Conservation (phyloP, 805 yeast species). For the Cyberlindnera japonica region DNA sequence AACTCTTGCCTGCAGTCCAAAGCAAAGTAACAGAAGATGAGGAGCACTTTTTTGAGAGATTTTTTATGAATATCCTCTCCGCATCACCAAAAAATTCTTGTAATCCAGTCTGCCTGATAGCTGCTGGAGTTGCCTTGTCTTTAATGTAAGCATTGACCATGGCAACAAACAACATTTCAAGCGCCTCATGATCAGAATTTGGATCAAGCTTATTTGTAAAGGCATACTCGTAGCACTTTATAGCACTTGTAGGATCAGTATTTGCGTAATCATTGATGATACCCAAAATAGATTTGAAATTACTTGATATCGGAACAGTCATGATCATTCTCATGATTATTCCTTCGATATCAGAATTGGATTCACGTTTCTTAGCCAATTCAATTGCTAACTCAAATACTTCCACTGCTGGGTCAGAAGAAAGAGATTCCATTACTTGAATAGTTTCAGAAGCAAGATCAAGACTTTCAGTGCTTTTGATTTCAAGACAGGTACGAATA, state of each 20-base stretch:
- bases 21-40: slow-evolving; percentile 34
- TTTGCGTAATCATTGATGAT: slow-evolving; percentile 29
- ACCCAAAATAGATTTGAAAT: slow-evolving; percentile 25
- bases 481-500: slow-evolving; percentile 28
- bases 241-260: slow-evolving; percentile 26
- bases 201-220: slow-evolving; percentile 32
- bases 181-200: slow-evolving; percentile 19
- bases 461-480: slow-evolving; percentile 13
- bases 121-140: slow-evolving; percentile 25
- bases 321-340: slow-evolving; percentile 35
- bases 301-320: slow-evolving; percentile 24
- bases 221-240: slow-evolving; percentile 33
- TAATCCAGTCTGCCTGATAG: slow-evolving; percentile 23
- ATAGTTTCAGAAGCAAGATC: slow-evolving; percentile 24
- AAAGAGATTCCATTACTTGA: slow-evolving; percentile 25
- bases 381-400: slow-evolving; percentile 30
- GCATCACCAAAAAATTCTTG: slow-evolving; percentile 25
- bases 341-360: slow-evolving; percentile 24
- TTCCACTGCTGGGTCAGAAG: slow-evolving; percentile 28
- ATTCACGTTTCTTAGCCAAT: slow-evolving; percentile 17
- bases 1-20: slow-evolving; percentile 37
- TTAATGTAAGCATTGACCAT: slow-evolving; percentile 29
- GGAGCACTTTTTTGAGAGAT: slow-evolving; percentile 29
- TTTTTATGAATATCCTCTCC: slow-evolving; percentile 27
- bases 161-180: slow-evolving; percentile 27